These are phyloP conservation scores for Cyberlindnera suaveolens DNA, from an alignment of 805 yeast species.

Conservation along the genomic window DNA sequence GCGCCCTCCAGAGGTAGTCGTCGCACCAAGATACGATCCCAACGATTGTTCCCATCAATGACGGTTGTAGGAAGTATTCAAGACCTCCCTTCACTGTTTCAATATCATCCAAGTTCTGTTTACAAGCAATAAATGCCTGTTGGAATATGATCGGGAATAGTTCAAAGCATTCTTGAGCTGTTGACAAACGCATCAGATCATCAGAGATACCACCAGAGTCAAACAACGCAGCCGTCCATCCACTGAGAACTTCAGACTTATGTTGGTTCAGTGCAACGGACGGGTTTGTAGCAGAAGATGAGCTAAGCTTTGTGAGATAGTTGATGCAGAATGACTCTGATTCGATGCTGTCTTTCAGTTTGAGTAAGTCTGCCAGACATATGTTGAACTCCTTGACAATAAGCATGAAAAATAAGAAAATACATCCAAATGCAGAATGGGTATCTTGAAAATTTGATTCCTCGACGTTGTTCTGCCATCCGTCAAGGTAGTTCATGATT, in stretches of 20 bases:
- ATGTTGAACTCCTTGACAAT: slow-evolving; percentile 34
- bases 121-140: slow-evolving; percentile 61
- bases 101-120: slow-evolving; percentile 46
- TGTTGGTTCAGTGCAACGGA: slow-evolving; percentile 17
- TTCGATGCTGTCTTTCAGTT: slow-evolving; percentile 10
- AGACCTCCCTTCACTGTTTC: slow-evolving; percentile 69
- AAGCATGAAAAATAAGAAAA: slow-evolving; percentile 40
- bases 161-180: slow-evolving; percentile 59
- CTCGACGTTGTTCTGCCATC: slow-evolving; percentile 32
- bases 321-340: slow-evolving; percentile 27
- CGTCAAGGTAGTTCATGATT: slow-evolving; percentile 47
- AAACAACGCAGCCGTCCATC: slow-evolving; percentile 78
- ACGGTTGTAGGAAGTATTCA: slow-evolving; percentile 81
- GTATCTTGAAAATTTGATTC: slow-evolving; percentile 58
- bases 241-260: slow-evolving; percentile 37
- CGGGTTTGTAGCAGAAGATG: slow-evolving; percentile 21
- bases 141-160: slow-evolving; percentile 70
- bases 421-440: slow-evolving; percentile 62
- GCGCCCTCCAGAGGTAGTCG: slow-evolving; percentile 31
- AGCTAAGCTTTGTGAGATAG: slow-evolving; percentile 24
- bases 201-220: slow-evolving; percentile 85
- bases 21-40: slow-evolving; percentile 48
- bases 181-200: slow-evolving; percentile 61
- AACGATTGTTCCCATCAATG: slow-evolving; percentile 51
- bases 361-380: slow-evolving; percentile 23